Conservation (phyloP, 2,329 filamentous ascomycete genomes). For the Eutypa lata region DNA sequence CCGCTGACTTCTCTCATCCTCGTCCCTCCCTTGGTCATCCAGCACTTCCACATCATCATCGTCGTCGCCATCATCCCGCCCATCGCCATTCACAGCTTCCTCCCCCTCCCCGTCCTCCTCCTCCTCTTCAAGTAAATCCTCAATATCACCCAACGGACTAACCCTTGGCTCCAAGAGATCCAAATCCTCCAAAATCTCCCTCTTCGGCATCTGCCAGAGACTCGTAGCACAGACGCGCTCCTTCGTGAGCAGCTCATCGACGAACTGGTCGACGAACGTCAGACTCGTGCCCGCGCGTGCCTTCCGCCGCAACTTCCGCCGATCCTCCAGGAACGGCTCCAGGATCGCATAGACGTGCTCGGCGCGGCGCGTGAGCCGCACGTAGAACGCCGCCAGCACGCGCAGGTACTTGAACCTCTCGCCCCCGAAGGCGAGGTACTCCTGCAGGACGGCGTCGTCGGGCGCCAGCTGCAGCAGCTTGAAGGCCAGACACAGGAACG, state of each 20-base stretch:
- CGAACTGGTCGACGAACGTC: constrained; percentile 85
- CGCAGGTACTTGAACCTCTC: constrained; percentile 83
- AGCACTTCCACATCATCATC: constrained; percentile 11
- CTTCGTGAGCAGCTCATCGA: constrained; percentile 87
- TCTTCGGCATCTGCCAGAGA: constrained; percentile 83
- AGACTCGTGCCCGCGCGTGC: constrained; percentile 71
- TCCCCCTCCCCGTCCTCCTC: constrained; percentile 41
- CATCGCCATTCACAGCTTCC: background rate
- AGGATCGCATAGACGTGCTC: constrained; percentile 76
- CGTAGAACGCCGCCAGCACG: constrained; percentile 86
- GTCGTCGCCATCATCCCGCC: constrained; percentile 12
- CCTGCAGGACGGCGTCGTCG: constrained; percentile 70
- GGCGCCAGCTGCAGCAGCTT: constrained; percentile 90
- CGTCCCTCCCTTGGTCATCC: constrained; percentile 10
- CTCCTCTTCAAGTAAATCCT: constrained; percentile 64
- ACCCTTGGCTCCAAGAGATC: constrained; percentile 82
- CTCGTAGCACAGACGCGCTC: constrained; percentile 89
- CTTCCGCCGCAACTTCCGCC: constrained; percentile 76
- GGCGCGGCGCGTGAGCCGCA: constrained; percentile 80
- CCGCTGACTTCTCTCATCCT: constrained; percentile 12
- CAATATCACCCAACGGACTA: constrained; percentile 78
- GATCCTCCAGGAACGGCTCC: constrained; percentile 80
- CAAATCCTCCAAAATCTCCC: constrained; percentile 82
- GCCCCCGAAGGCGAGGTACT: constrained; percentile 75
- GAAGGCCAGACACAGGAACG: constrained; percentile 91